Base-by-base conservation (phyloP, 257 asterid species). In the Lavandula angustifolia region DNA sequence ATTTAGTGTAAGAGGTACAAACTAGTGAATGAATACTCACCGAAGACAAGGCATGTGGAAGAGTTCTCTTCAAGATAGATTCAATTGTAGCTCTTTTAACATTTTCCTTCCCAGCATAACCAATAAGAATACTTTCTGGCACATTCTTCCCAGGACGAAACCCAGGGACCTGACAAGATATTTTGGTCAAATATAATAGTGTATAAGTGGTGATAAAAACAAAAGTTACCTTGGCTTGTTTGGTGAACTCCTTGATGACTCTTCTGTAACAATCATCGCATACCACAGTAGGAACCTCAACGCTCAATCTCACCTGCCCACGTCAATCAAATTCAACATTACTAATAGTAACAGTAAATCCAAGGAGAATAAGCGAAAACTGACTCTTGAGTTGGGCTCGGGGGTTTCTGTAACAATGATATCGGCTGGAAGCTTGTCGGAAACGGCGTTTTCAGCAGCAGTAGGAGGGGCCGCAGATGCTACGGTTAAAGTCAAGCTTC, bases 1-100 rank as follows among this genome's bases (percentile, higher is more conserved):
- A 73, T 58, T 5, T 49, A 58, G 10, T 9, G 17, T 44, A 37
- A 29, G 27, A 12, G 49, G 13, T 22, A 2, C 43, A 37, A 48
- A 60, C 31, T 48, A 31, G 0, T 9, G 57, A 34, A 27, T 18
- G 61, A 17, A 55, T 73, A 67, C 78, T 50, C 73, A 92, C 97
- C 73, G 94, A 85, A 63, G 95, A 78, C 94, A 92, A 80, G 70
- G 96, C 99, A 75, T 89, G 99, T 33, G 96, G 96, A 78, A 92
- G 97, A 34, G 98, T 92, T 85, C 97, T 85, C 86, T 89, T 87
- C 79, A 92, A 74, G 76, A 92, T 85, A 64, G 96, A 82, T 73
- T 92, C 98, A 34, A 92, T 82, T 14, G 84, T 80, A 35, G 98
- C 95, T 75, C 74, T 82, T 79, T 78, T 92, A 67, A 85, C 78